These are phyloP conservation scores for Lipomyces sp. DNA, from an alignment of 805 yeast genomes.

Conservation along the genomic window DNA sequence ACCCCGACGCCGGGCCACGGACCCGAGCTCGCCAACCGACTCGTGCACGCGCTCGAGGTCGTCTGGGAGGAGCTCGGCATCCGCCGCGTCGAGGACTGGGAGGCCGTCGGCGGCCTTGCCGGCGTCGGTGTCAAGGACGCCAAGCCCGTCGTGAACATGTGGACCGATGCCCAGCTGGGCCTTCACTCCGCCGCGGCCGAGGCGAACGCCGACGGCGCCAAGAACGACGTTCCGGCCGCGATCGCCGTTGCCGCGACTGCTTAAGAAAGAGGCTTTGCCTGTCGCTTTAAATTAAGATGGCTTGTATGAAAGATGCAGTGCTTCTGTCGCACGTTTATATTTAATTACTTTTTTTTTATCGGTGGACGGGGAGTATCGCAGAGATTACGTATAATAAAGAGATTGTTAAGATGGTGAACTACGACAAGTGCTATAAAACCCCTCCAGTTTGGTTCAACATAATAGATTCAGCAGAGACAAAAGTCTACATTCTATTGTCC, in stretches of 20 bases:
- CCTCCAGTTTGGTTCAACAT: too few species aligned
- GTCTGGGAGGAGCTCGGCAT: constrained; percentile 73
- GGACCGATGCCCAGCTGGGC: constrained; percentile 81
- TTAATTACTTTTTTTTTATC: too few species aligned
- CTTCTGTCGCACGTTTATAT: too few species aligned
- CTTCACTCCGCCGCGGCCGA: constrained; percentile 1
- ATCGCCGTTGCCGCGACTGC: constrained; percentile 22
- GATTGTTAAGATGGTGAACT: too few species aligned
- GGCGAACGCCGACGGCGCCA: neutral
- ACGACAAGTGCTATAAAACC: too few species aligned
- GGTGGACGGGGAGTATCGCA: too few species aligned
- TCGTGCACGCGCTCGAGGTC: constrained; percentile 73
- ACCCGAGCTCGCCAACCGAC: constrained; percentile 66
- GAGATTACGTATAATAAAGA: too few species aligned
- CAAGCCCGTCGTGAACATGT: constrained; percentile 58
- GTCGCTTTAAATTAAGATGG: too few species aligned
- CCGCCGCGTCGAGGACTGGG: constrained; percentile 77
- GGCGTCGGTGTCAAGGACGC: constrained; percentile 70
- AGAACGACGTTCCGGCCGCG: constrained; percentile 1
- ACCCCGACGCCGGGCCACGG: constrained; percentile 99
- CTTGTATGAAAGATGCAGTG: too few species aligned
- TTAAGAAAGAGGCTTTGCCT: constrained; percentile 7
- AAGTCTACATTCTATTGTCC: too few species aligned
- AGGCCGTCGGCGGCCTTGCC: constrained; percentile 76
- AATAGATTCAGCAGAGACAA: too few species aligned